phyloP scores from a whole-genome alignment of 2,329 filamentous ascomycete genomes.

The Xylaria arbuscula region DNA sequence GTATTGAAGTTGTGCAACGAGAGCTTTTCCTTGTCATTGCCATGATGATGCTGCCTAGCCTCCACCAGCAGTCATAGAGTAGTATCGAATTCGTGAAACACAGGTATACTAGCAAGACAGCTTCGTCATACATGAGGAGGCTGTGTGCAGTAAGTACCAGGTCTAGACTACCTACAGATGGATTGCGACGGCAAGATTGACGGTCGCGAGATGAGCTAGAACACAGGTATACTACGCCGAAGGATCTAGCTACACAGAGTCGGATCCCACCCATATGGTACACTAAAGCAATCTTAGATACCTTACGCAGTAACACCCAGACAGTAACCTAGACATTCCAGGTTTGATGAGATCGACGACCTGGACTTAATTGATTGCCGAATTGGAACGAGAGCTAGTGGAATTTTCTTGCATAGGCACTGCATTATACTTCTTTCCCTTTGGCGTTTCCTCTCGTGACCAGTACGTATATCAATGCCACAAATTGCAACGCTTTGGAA shows the following conservation, averaged over 20 bases:
- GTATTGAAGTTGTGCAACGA: conserved; percentile 22
- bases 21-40: neutral
- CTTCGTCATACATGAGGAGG: neutral
- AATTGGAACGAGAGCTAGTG: no score
- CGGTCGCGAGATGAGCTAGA: neutral
- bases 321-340: no score
- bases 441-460: no score
- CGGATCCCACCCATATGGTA: neutral
- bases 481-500: no score
- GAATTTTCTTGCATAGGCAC: no score
- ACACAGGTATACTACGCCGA: no score
- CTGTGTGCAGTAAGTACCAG: neutral
- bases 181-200: neutral
- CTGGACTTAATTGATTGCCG: no score
- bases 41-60: neutral
- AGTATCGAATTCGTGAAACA: neutral
- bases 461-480: no score
- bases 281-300: neutral
- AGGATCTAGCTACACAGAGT: neutral
- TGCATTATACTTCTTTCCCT: no score
- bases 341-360: no score
- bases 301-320: neutral
- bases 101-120: neutral
- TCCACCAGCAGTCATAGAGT: neutral
- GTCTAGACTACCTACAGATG: neutral